Conservation (phyloP, 2,329 filamentous ascomycete genomes). For the Paramyrothecium roridum region DNA sequence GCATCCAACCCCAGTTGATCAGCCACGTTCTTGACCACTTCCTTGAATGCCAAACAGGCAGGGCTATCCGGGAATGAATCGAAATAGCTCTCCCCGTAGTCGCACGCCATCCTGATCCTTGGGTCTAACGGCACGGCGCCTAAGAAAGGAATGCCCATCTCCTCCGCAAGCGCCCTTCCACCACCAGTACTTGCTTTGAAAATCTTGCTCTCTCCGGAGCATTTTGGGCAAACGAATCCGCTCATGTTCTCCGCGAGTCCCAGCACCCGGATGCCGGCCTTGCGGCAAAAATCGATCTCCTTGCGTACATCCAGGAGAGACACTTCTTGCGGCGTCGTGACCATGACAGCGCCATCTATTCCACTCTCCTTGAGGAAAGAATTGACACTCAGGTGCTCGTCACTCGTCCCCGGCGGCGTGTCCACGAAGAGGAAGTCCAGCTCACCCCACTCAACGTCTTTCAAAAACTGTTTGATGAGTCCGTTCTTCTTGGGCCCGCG, state of each 20-base stretch:
- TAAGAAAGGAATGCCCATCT: constrained; percentile 85
- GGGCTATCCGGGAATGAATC: constrained; percentile 92
- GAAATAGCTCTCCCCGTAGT: constrained; percentile 96
- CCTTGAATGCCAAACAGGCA: constrained; percentile 76
- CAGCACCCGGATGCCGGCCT: constrained; percentile 84
- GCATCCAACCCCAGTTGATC: constrained; percentile 61
- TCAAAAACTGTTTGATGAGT: constrained; percentile 94
- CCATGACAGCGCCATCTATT: constrained; percentile 88
- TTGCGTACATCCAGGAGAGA: constrained; percentile 89
- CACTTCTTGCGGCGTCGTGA: constrained; percentile 95
- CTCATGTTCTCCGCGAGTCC: constrained; percentile 98
- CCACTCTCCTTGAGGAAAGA: constrained; percentile 86
- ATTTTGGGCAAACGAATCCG: constrained; percentile 93
- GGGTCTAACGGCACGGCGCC: constrained; percentile 90
- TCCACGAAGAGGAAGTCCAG: constrained; percentile 92
- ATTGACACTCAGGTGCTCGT: constrained; percentile 94
- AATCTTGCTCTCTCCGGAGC: constrained; percentile 77
- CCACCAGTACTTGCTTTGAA: constrained; percentile 92
- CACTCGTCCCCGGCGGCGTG: constrained; percentile 90
- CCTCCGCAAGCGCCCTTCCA: constrained; percentile 72
- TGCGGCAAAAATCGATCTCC: constrained; percentile 96
- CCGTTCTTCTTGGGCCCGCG: constrained; percentile 98
- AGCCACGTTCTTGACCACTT: constrained; percentile 73
- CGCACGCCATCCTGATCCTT: constrained; percentile 91
- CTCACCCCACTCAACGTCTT: constrained; percentile 97